Base-by-base conservation (phyloP, 257 asterid species). In the Ligustrum vulgare region DNA sequence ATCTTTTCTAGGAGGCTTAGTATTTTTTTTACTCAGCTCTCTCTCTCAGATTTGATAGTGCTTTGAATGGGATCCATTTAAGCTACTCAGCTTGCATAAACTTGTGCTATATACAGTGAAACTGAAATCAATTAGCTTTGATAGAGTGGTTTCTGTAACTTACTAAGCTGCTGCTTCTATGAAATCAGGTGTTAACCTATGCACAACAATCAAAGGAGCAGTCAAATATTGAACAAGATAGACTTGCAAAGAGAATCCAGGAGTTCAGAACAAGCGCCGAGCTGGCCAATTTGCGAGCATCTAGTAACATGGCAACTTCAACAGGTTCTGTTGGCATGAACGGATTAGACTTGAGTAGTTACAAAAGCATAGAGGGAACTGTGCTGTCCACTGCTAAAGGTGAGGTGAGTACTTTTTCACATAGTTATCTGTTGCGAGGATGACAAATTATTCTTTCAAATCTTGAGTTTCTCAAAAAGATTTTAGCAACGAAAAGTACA, bases 201-300 rank as follows among this genome's bases (percentile, higher is more conserved):
- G 97, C 98, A 43, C 98, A 91, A 79, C 99, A 92, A 80, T 91
- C 99, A 28, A 94, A 94, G 88, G 98, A 94, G 81, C 98, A 89
- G 81, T 87, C 97, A 22, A 89, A 84, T 73, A 80, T 86, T 69
- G 99, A 94, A 82, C 99, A 91, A 86, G 99, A 94, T 82, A 94
- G 84, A 86, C 94, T 94, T 84, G 98, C 90, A 34, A 89, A 92
- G 88, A 88, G 98, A 83, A 94, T 94, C 82, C 99, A 94, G 86
- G 99, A 94, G 84, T 94, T 89, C 79, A 86, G 97, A 82, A 94
- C 98, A 76, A 96, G 87, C 80, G 82, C 94, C 66, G 96, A 94
- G 83, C 78, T 94, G 73, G 91, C 87, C 69, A 90, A 86, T 69
- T 75, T 85, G 91, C 88, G 86, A 81, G 89, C 88, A 63, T 89